Evolutionary conservation across 495 filamentous ascomycete genomes (phyloP), one percentile per base, ranked within the genome.

Genomic region (Xylona heveae): DNA sequence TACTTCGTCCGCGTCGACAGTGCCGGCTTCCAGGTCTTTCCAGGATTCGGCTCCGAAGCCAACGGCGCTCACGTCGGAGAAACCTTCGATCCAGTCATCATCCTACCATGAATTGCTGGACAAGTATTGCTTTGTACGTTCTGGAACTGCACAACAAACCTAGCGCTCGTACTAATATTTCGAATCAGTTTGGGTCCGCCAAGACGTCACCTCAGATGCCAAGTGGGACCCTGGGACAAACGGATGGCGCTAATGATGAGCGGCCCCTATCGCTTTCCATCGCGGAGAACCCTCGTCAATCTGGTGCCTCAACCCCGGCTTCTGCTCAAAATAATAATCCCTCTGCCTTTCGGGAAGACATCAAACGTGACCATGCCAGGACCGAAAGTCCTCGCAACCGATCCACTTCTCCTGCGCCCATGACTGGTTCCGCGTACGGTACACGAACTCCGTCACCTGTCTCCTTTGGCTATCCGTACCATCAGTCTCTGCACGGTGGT

Each of bases 101-200:
- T 77, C 79, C 32, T 94, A 95, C 53, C 73, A 82, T 47, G 88
- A 97, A 51, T 62, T 97, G 36, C 68, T 97, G 45, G 78, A 91
- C 60, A 91, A 90, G 55, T 97, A 91, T 57, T 97, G 88, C 63
- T 93, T 91, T 66, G 84, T 93, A 79, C 68, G 83, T 90, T 59
- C 50, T 32, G 43, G 41, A 43, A 38, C 31, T 39, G 31, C 19
- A 41, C 14, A 28, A 15, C 31, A n/a, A n/a, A 17, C 18, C 26
- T n/a, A 10, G 18, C 17, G 20, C 41, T 47, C 24, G 38, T 35
- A 24, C 47, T 50, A 42, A 54, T 28, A 41, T 35, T 27, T 18
- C 19, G 27, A 30, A 38, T 27, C 35, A 68, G 64, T 68, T 55
- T 55, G 63, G 61, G 10, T 57, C 64, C 19, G 41, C 52, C 24